Evolutionary conservation across 495 filamentous ascomycete species (phyloP).

Genomic region (Lophiotrema nucula): DNA sequence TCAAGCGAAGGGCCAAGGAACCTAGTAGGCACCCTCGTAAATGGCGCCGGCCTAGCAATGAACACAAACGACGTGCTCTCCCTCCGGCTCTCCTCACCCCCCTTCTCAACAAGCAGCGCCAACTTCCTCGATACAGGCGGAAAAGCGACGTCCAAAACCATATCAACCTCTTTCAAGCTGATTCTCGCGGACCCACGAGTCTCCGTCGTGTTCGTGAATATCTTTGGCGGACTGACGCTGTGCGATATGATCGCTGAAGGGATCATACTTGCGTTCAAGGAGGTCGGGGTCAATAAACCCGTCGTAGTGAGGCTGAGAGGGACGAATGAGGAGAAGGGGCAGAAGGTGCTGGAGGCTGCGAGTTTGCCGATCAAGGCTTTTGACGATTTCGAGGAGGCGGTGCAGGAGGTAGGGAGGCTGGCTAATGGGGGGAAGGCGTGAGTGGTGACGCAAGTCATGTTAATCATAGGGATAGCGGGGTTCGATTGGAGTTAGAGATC

Average conservation of each 20-base stretch:
- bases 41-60: slow-evolving; percentile 90
- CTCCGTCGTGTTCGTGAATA: slow-evolving; percentile 78
- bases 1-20: slow-evolving; percentile 40
- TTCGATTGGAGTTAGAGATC: background rate
- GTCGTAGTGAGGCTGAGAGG: slow-evolving; percentile 83
- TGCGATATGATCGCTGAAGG: slow-evolving; percentile 89
- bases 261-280: slow-evolving; percentile 72
- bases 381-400: slow-evolving; percentile 80
- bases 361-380: slow-evolving; percentile 44
- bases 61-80: slow-evolving; percentile 82
- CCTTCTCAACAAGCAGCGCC: slow-evolving; percentile 41
- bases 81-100: slow-evolving; percentile 49
- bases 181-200: slow-evolving; percentile 71
- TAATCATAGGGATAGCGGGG: background rate
- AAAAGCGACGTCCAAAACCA: slow-evolving; percentile 82
- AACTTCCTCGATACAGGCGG: slow-evolving; percentile 92
- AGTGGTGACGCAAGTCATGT: background rate
- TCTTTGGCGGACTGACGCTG: slow-evolving; percentile 82
- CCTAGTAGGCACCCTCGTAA: slow-evolving; percentile 71
- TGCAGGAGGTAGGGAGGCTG: slow-evolving; percentile 69
- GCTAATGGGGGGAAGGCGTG: slow-evolving; percentile 38
- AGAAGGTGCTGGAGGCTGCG: slow-evolving; percentile 58
- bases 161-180: slow-evolving; percentile 71
- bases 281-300: slow-evolving; percentile 66
- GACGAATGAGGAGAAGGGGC: slow-evolving; percentile 75